Percentiles rank a stretch among this genome's conserved stretches.
These are phyloP conservation scores for Amesomyces nigricolor DNA, from an alignment of 2,329 filamentous ascomycete genomes.

Conservation along the genomic window DNA sequence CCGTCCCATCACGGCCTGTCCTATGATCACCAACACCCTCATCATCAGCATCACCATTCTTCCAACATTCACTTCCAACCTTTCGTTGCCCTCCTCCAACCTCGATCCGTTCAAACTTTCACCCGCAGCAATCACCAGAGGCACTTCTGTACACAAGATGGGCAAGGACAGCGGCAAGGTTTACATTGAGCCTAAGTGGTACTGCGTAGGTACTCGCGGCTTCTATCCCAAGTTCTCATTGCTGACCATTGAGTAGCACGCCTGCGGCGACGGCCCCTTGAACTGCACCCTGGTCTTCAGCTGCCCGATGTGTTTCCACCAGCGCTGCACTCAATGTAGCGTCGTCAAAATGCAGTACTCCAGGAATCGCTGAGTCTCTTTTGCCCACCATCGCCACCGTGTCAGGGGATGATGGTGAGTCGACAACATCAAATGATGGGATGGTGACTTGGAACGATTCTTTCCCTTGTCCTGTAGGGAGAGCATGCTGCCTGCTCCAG, in stretches of 20 bases:
- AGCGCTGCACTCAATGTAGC: constrained; percentile 1
- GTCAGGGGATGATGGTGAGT: too few relatives aligned
- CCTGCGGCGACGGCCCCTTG: constrained; percentile 9
- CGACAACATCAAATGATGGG: too few relatives aligned
- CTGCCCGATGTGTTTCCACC: constrained; percentile 13
- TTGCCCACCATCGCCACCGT: background rate
- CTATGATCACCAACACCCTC: background rate
- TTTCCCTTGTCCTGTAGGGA: too few relatives aligned
- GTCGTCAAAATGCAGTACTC: background rate
- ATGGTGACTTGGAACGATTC: too few relatives aligned
- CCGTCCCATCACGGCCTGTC: background rate
- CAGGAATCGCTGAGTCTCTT: background rate
- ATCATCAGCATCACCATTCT: background rate
- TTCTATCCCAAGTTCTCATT: background rate
- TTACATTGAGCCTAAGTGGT: constrained; percentile 6
- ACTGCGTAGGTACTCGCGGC: constrained; percentile 11
- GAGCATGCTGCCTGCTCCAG: background rate
- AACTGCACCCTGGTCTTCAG: background rate
- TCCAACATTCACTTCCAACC: background rate
- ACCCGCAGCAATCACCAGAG: background rate
- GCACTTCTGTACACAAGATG: background rate
- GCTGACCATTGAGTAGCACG: constrained; percentile 6
- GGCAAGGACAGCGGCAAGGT: background rate
- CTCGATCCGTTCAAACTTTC: background rate
- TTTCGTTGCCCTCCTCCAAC: too few relatives aligned